Evolutionary conservation across 1,284 basidiomycete genomes (phyloP).

Genomic region (Afroboletus lepidellus): DNA sequence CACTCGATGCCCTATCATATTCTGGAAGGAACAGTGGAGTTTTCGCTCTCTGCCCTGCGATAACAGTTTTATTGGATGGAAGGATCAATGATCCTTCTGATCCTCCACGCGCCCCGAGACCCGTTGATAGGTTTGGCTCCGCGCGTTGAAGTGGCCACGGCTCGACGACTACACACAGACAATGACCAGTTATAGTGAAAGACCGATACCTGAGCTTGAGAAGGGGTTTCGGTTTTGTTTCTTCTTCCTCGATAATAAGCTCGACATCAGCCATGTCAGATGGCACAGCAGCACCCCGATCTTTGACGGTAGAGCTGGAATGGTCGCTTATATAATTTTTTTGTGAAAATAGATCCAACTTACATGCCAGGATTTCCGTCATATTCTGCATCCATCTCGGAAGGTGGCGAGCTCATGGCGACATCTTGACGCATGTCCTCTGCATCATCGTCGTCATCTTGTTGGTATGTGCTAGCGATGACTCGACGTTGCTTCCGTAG

Average conservation of each 20-base stretch:
- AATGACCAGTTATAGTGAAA: slow-evolving; percentile 64
- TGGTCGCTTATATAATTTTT: too few species aligned
- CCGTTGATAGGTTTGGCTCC: slow-evolving; percentile 37
- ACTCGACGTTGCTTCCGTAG: slow-evolving; percentile 29
- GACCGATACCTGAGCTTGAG: slow-evolving; percentile 65
- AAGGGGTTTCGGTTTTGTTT: slow-evolving; percentile 68
- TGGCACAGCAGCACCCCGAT: not conserved
- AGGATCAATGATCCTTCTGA: slow-evolving; percentile 35
- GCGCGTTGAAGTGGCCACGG: slow-evolving; percentile 62
- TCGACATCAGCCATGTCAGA: slow-evolving; percentile 12
- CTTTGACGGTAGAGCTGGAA: slow-evolving; percentile 2
- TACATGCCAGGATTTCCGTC: slow-evolving; percentile 4
- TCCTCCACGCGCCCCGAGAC: slow-evolving; percentile 35
- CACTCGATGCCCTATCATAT: slow-evolving; percentile 41
- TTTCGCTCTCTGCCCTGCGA: slow-evolving; percentile 32
- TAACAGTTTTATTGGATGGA: slow-evolving; percentile 21
- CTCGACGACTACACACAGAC: slow-evolving; percentile 75
- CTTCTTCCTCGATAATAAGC: slow-evolving; percentile 49
- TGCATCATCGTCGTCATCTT: slow-evolving; percentile 25
- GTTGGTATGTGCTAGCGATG: slow-evolving; percentile 18
- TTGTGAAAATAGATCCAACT: not conserved
- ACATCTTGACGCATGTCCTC: slow-evolving; percentile 24
- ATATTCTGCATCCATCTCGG: not conserved
- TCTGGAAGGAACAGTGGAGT: slow-evolving; percentile 74
- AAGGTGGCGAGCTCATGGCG: slow-evolving; percentile 13